Conservation (phyloP, 2,329 filamentous ascomycete species). For the Pyrenophora teres region DNA sequence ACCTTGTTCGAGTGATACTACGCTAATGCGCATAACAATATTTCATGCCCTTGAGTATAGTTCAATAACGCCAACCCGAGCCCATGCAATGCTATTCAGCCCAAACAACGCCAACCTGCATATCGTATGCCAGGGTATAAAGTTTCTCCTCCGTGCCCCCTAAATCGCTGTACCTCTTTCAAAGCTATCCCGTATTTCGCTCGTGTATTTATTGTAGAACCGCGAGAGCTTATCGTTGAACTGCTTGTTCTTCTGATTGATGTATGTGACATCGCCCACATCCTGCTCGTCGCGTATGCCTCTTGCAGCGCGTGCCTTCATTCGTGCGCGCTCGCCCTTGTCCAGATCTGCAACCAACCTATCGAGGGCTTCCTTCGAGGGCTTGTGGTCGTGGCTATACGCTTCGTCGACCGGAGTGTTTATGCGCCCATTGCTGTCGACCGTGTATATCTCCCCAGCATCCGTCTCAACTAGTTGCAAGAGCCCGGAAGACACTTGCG, state of each 20-base stretch:
- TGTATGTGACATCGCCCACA: constrained; percentile 92
- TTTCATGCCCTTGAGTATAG: no score
- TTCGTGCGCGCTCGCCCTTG: constrained; percentile 82
- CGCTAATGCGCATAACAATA: no score
- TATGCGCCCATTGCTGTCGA: constrained; percentile 88
- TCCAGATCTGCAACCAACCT: constrained; percentile 82
- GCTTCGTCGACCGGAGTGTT: constrained; percentile 87
- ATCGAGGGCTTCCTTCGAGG: constrained; percentile 85
- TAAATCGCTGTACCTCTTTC: constrained; percentile 96
- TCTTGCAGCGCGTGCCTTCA: constrained; percentile 85
- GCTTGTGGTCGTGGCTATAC: constrained; percentile 81
- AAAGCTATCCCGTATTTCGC: constrained; percentile 95
- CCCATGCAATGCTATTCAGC: neutral
- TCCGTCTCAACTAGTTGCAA: constrained; percentile 96
- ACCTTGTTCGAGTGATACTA: neutral
- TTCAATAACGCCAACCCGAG: neutral
- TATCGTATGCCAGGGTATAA: constrained; percentile 34
- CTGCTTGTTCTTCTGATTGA: constrained; percentile 99
- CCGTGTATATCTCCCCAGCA: constrained; percentile 82
- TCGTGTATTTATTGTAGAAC: constrained; percentile 99
- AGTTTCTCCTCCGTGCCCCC: neutral
- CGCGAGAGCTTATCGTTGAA: constrained; percentile 96
- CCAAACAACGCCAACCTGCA: constrained; percentile 8
- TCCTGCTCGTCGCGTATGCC: constrained; percentile 72
- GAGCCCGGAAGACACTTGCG: constrained; percentile 80